phyloP scores from a whole-genome alignment of 208 protist genomes.

The Leishmania braziliensis region DNA sequence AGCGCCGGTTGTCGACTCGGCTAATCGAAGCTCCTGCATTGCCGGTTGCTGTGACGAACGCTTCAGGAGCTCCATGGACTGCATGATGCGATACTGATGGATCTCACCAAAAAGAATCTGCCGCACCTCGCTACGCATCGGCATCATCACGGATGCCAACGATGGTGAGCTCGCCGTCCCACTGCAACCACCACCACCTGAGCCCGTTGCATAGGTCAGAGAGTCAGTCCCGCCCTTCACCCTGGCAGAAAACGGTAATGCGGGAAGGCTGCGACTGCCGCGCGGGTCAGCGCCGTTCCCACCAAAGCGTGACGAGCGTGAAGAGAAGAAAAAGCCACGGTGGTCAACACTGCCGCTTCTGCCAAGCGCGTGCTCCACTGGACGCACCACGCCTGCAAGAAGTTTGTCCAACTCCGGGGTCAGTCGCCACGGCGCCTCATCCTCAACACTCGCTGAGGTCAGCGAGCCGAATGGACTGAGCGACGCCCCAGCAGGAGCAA shows the following conservation, averaged over 20 bases:
- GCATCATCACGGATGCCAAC: conserved; percentile 30
- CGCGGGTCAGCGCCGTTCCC: background rate
- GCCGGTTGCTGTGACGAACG: background rate
- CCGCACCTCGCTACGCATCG: conserved; percentile 47
- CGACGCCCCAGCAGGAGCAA: background rate
- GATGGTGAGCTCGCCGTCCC: background rate
- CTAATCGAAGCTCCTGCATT: background rate
- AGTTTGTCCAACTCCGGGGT: conserved; percentile 51
- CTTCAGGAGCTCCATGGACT: conserved; percentile 19
- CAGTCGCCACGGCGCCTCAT: conserved; percentile 43
- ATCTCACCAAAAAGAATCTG: conserved; percentile 58
- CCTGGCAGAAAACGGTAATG: background rate
- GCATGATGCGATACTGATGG: conserved; percentile 36
- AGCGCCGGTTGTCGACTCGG: background rate
- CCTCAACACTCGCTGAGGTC: background rate
- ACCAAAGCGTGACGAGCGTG: conserved; percentile 2
- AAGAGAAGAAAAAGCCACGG: background rate
- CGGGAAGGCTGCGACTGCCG: background rate
- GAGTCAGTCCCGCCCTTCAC: background rate
- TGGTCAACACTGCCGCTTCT: conserved; percentile 8
- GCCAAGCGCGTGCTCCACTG: conserved; percentile 16
- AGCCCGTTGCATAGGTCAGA: background rate
- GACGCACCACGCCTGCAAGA: conserved; percentile 22
- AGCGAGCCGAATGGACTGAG: conserved; percentile 2
- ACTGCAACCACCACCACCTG: background rate